Evolutionary conservation across 2,329 filamentous ascomycete genomes (phyloP), one percentile per base, ranked within the genome.

Genomic region (Cladosporium austrohemisphaericum): DNA sequence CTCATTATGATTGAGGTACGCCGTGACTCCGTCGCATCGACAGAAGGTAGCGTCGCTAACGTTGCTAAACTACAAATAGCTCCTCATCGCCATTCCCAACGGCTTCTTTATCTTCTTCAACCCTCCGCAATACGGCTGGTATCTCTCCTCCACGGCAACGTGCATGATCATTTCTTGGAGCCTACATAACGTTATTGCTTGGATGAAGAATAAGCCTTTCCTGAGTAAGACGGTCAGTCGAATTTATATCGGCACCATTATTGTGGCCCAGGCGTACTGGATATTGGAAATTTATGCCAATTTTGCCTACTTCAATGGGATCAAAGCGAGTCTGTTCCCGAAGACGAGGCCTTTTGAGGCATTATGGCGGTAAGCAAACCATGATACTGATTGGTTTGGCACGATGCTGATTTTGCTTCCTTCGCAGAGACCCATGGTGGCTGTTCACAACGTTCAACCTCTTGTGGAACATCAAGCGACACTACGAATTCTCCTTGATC

Each of bases 171-270:
- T 32, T 1, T 41, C 40, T 14, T 41, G 40, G 40, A 41, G 16
- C 20, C 19, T 41, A 9, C 40, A 41, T 26, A 41, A 41, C n/a
- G 18, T 41, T 5, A 26, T 41, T 11, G 40, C 40, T 7, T 41
- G 40, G 40, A 14, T 41, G 3, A 84, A 84, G 63, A 80, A 77
- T 52, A 75, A 72, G 41, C 80, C 80, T 0, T 83, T 83, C 57
- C 66, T 83, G 5, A 71, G 69, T 1, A 69, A 64, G 20, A 65
- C 68, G 9, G 71, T 74, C 22, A 79, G 73, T 26, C 59, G 68
- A n/a, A 31, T 41, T 3, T 41, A 41, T 11, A 41, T 41, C 2
- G 40, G 40, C 5, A 41, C 40, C 18, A 41, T 41, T 16, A 22
- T 41, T 19, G 5, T 31, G 3, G 26, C 26, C 2, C 40, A 41